Conservation (phyloP, 23 red algal genomes). For the Gracilaria domingensis region DNA sequence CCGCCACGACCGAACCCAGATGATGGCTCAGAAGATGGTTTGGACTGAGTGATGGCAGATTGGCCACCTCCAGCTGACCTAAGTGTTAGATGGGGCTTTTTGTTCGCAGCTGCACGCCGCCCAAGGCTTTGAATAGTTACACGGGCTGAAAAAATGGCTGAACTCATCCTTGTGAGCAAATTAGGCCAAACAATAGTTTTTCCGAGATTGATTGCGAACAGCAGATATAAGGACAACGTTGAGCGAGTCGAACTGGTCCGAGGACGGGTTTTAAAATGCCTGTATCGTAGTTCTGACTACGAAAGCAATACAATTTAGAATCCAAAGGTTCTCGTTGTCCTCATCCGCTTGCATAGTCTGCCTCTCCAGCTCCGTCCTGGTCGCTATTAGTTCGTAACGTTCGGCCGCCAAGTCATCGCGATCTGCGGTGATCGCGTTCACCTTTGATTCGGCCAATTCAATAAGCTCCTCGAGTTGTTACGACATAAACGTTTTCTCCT, state of each 20-base stretch:
- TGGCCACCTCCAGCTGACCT: conserved; percentile 5
- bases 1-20: neutral
- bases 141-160: neutral
- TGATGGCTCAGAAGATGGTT: neutral
- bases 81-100: neutral
- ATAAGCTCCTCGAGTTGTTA: conserved; percentile 2
- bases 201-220: too few relatives aligned
- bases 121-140: neutral
- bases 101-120: neutral
- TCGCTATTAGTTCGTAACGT: too few relatives aligned
- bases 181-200: too few relatives aligned
- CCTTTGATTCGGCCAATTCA: neutral
- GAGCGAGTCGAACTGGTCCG: too few relatives aligned
- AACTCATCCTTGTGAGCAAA: neutral
- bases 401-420: too few relatives aligned
- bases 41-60: neutral
- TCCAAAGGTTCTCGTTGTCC: too few relatives aligned
- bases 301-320: too few relatives aligned
- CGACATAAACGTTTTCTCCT: neutral
- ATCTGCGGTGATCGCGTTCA: neutral
- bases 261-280: too few relatives aligned
- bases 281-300: too few relatives aligned
- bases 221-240: too few relatives aligned
- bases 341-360: too few relatives aligned
- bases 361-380: too few relatives aligned